Evolutionary conservation across 495 filamentous ascomycete species (phyloP), one percentile per base, ranked within the genome.

Genomic region (Xylaria grammica): DNA sequence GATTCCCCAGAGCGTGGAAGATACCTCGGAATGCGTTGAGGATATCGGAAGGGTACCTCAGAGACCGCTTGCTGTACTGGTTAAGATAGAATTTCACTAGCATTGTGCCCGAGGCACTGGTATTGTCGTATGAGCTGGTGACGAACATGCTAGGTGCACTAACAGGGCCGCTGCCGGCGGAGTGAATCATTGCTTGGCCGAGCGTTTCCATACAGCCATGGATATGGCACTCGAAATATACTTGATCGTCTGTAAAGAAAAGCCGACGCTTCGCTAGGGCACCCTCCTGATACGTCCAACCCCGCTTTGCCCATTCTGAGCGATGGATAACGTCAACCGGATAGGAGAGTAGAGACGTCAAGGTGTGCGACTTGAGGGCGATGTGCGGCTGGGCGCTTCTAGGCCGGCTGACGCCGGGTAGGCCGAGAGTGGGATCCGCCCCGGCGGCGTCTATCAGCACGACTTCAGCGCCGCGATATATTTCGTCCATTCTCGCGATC

Each of bases 271-370:
- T 61, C 3, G 75, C 73, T 11, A 77, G 60, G 11, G 69, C 27
- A 11, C 49, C 66, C 58, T 77, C 75, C 51, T 77, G 75, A 52
- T 67, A 77, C 2, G 75, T 77, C 75, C 75, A 77, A 11, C 68
- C 75, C 44, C 75, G 36, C n/a, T 58, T 70, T 8, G 26, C 22
- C 75, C 73, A 77, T 13, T 34, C 42, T n/a, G 45, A 65, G 57
- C 0, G 55, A 45, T 13, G 48, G 24, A 52, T 19, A 19, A 34
- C 17, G 29, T 53, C 34, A 20, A 32, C 13, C 15, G 50, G 50
- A 34, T 53, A 44, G 19, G 55, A 29, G n/a, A 44, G 36, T 1
- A 59, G 24, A 1, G 44, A 59, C 19, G 24, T 13, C 50, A 29
- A 20, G 10, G 26, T 34, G 5, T 15, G 9, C 11, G 30, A 8